Base-by-base conservation (phyloP, 2,329 filamentous ascomycete species). In the Pseudopithomyces maydicus region DNA sequence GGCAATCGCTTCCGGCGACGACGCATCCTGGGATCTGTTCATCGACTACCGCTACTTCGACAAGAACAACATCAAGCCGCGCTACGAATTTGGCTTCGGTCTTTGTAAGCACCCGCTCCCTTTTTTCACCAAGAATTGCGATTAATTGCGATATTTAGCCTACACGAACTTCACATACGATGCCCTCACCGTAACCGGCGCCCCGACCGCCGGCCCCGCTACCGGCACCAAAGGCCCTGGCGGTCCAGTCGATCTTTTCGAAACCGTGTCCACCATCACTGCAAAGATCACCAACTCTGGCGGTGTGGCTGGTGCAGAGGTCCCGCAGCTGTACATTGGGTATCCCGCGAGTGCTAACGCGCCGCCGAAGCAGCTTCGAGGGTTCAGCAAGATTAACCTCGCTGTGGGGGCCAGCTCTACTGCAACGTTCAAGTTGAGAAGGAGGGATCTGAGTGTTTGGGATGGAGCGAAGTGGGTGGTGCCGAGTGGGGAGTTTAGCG, bases 11-110 rank as follows among this genome's bases (percentile, higher is more conserved):
- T 17, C 32, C 2, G 69, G 67, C 2, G 66, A 70, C 26, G 71
- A 74, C 47, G 66, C 71, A 50, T 64, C 69, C n/a, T 79, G 80
- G 68, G 77, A 78, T 17, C 61, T 80, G 12, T 77, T 75, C 59
- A 75, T 81, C 58, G 79, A 81, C 57, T 81, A 81, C 64, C 72
- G 78, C 29, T 61, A 73, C 42, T 81, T 81, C 55, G 76, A 78
- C 61, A 67, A 75, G 56, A 59, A 74, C 46, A 73, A 74, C 56
- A 78, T 80, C 44, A 66, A 64, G 2, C 78, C 78, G 0, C 68
- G 76, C 2, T 80, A 74, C 58, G 77, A 77, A 29, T 81, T 81
- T 56, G 79, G 79, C n/a, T 80, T 74, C 49, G 79, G 78, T 6
- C 63, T 81, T 2, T 73, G 70, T 72, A 64, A 61, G 68, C 60